Percentiles rank a stretch among this genome's conserved stretches.
Evolutionary conservation across 2,329 filamentous ascomycete species (phyloP).

Genomic region (Nemania serpens): DNA sequence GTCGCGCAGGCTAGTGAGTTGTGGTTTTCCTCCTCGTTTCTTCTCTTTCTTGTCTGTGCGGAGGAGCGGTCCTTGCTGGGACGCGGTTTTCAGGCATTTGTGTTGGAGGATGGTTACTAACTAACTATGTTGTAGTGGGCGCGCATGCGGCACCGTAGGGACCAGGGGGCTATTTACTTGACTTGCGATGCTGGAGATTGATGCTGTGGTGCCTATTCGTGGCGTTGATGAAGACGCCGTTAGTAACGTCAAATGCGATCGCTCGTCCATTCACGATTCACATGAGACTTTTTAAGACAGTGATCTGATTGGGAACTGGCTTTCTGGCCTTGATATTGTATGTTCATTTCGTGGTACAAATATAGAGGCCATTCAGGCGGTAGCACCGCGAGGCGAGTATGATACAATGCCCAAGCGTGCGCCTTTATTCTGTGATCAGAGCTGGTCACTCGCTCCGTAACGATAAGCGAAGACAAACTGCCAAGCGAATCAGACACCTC

Average conservation of each 20-base stretch:
- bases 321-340: background rate
- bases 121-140: conserved; percentile 24
- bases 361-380: background rate
- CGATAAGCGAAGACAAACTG: background rate
- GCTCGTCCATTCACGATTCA: background rate
- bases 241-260: background rate
- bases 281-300: background rate
- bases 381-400: background rate
- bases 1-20: conserved; percentile 65
- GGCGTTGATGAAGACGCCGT: background rate
- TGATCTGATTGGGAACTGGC: background rate
- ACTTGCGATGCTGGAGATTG: background rate
- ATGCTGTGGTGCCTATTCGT: background rate
- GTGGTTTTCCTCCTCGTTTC: background rate
- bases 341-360: background rate
- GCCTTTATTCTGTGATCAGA: background rate
- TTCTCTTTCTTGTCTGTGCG: no score
- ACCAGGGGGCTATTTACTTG: background rate
- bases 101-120: background rate
- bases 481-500: conserved; percentile 41
- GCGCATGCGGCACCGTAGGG: conserved; percentile 10
- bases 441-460: no score
- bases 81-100: conserved; percentile 17
- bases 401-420: background rate
- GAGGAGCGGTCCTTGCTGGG: background rate